Evolutionary conservation across 768 basidiomycete species (phyloP).

Genomic region (Tricholoma sp.): DNA sequence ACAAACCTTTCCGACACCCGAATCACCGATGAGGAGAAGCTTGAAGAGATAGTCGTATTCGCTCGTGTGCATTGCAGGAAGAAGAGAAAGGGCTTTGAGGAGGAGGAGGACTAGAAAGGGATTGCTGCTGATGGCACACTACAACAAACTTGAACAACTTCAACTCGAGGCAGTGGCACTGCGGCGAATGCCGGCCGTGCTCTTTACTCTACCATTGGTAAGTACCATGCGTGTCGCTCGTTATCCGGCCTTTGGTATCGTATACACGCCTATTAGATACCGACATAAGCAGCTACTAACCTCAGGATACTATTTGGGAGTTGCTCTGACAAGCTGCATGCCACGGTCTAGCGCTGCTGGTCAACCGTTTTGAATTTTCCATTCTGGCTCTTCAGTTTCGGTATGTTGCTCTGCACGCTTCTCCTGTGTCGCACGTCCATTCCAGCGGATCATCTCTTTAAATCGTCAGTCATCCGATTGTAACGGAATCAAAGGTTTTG

Average conservation of each 20-base stretch:
- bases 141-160: neutral
- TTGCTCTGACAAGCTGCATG: neutral
- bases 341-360: slow-evolving; percentile 28
- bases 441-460: slow-evolving; percentile 47
- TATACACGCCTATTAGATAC: too few relatives aligned
- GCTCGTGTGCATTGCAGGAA: slow-evolving; percentile 68
- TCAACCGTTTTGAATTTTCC: slow-evolving; percentile 42
- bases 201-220: too few relatives aligned
- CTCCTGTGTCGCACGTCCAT: neutral
- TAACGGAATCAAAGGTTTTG: slow-evolving; percentile 36
- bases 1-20: slow-evolving; percentile 88
- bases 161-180: slow-evolving; percentile 17
- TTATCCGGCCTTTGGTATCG: neutral
- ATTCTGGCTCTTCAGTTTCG: slow-evolving; percentile 57
- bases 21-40: slow-evolving; percentile 91
- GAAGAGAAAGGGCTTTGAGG: slow-evolving; percentile 19
- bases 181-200: slow-evolving; percentile 5
- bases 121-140: slow-evolving; percentile 20
- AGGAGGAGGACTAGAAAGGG: slow-evolving; percentile 27
- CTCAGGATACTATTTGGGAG: too few relatives aligned
- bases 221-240: too few relatives aligned
- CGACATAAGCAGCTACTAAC: too few relatives aligned
- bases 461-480: slow-evolving; percentile 43
- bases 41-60: slow-evolving; percentile 97
- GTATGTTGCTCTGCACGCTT: slow-evolving; percentile 21